Evolutionary conservation across 768 basidiomycete species (phyloP).

Genomic region (Pleurotus pulmonarius): DNA sequence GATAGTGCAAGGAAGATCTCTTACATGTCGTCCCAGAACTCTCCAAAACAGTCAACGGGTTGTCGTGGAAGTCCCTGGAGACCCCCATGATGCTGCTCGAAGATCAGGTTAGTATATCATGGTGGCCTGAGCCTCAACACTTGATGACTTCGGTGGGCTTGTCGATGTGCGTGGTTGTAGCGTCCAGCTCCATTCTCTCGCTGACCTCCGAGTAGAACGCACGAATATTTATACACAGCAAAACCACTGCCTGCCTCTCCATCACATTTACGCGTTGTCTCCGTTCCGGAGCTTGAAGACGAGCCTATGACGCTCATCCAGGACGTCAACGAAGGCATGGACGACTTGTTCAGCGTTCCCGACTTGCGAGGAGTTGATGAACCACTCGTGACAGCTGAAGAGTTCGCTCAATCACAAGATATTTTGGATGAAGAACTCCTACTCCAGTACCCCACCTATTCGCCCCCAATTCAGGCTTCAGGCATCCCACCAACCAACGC

Average conservation of each 20-base stretch:
- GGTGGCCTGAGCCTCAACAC: not conserved
- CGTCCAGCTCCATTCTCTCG: no score
- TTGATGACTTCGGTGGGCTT: not conserved
- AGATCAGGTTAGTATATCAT: not conserved
- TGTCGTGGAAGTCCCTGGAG: not conserved
- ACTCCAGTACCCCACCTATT: no score
- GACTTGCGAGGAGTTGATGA: not conserved
- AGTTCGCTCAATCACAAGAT: no score
- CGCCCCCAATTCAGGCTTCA: no score
- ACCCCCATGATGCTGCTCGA: not conserved
- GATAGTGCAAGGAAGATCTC: constrained; percentile 3
- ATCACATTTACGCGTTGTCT: no score
- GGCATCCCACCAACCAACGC: no score
- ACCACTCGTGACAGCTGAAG: no score
- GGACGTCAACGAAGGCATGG: not conserved
- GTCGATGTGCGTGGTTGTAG: not conserved
- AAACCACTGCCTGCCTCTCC: no score
- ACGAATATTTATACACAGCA: no score
- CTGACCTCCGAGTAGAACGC: no score
- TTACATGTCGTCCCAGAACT: not conserved
- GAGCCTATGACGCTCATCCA: not conserved
- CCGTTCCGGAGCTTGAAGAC: not conserved
- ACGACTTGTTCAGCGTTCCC: not conserved
- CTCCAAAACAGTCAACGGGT: not conserved
- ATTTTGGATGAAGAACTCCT: no score